Percentiles rank a stretch among this genome's conserved stretches.
Conservation (phyloP, 1,284 basidiomycete species). For the Naganishia cerealis region DNA sequence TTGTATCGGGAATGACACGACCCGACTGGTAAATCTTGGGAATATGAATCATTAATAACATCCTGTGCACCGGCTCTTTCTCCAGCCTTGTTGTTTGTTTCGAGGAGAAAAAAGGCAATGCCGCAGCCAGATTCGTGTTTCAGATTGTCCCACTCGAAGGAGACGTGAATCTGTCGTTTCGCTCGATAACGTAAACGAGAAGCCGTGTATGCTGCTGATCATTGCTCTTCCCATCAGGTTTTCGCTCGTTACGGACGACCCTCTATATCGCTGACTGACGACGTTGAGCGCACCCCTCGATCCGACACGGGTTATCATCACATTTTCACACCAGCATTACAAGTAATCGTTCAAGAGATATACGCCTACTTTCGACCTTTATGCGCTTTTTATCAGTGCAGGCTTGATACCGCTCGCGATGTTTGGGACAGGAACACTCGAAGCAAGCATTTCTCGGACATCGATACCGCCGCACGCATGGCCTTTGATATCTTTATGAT, state of each 20-base stretch:
- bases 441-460: too few relatives aligned
- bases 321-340: too few relatives aligned
- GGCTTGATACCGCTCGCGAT: too few relatives aligned
- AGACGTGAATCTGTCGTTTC: too few relatives aligned
- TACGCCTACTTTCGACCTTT: too few relatives aligned
- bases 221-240: not conserved
- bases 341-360: too few relatives aligned
- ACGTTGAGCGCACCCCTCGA: not conserved
- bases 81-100: not conserved
- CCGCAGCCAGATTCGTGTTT: not conserved
- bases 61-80: not conserved
- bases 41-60: not conserved
- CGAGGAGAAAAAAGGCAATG: not conserved
- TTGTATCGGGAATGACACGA: conserved; percentile 3
- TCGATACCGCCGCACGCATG: not conserved
- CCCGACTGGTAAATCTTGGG: conserved; percentile 1
- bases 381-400: too few relatives aligned
- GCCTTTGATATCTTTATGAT: conserved; percentile 5
- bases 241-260: not conserved
- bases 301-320: not conserved
- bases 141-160: too few relatives aligned
- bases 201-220: not conserved
- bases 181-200: not conserved
- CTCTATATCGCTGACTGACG: not conserved
- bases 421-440: too few relatives aligned